Base-by-base conservation (phyloP, 306 rosid genomes). In the Dryas drummondii region DNA sequence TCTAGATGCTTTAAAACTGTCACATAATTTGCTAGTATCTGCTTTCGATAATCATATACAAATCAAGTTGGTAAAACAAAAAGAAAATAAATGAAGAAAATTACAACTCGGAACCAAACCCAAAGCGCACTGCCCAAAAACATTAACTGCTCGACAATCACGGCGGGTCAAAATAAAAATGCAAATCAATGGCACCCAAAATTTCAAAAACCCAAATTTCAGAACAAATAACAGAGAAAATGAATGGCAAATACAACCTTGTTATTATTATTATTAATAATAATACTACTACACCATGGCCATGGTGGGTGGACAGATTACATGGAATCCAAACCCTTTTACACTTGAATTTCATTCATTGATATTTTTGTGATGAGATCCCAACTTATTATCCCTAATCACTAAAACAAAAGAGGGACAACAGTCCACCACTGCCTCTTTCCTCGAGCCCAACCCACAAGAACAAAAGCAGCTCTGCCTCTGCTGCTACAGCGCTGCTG, bases 361-460 rank as follows among this genome's bases (percentile, higher is more conserved):
- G n/a, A 57, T 57, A 14, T 2, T 46, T 70, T 70, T 37, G 9
- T 15, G 19, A 3, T 9, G 26, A 44, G 40, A 47, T 17, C 75
- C 75, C 59, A 44, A 49, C 45, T 46, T 49, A 65, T 54, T 57
- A 22, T 19, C 75, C 71, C 71, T 32, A 5, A 48, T 53, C 14
- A 40, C 70, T 16, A 77, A 65, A 76, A 70, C 64, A 50, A 62
- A 71, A 63, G 2, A 53, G 57, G 22, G 54, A 32, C 60, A 65
- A 72, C 8, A 48, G 17, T 62, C 73, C 82, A 67, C 79, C 65
- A 62, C 19, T 32, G 49, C 70, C 47, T 55, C 40, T 46, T 47
- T 32, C 61, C 62, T 46, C 9, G 62, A 66, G 66, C 66, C 27
- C 66, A 70, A 65, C 52, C 60, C 79, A 70, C 47, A n/a, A 50